phyloP scores from a whole-genome alignment of 495 filamentous ascomycete genomes.

The Paragyromitra xinjiangensis region DNA sequence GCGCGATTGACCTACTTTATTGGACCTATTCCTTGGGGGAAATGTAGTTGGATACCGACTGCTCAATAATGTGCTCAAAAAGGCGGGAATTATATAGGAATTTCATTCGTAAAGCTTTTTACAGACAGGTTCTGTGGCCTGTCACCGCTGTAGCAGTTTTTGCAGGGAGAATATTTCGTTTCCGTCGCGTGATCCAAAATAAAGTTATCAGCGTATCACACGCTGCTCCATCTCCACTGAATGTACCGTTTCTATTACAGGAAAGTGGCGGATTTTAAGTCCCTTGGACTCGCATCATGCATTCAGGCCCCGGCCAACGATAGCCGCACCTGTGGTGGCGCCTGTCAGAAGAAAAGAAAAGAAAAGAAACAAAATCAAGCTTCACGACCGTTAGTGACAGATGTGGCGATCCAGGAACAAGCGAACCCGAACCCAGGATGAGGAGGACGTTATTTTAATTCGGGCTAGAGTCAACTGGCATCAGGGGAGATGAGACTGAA shows the following conservation, averaged over 20 bases:
- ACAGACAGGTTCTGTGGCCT: background rate
- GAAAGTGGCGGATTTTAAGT: background rate
- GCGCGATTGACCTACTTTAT: background rate
- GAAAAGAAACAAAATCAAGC: conserved; percentile 1
- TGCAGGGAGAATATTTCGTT: background rate
- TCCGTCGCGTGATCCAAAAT: background rate
- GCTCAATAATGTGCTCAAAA: background rate
- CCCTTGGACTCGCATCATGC: background rate
- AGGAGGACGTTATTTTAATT: background rate
- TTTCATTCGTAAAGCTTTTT: background rate
- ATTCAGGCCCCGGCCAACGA: background rate
- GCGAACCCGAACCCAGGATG: background rate
- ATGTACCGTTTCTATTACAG: background rate
- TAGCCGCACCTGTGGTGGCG: background rate
- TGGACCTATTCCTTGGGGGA: background rate
- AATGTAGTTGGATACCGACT: background rate
- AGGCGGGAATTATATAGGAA: background rate
- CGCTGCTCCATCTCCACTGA: background rate
- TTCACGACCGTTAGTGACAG: conserved; percentile 23
- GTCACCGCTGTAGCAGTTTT: background rate
- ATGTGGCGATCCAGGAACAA: conserved; percentile 12
- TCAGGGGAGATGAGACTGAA: background rate
- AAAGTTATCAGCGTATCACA: no score
- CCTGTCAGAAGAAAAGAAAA: background rate
- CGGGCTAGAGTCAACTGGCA: conserved; percentile 3